phyloP scores from a whole-genome alignment of 495 filamentous ascomycete genomes.

The Podospora australis region DNA sequence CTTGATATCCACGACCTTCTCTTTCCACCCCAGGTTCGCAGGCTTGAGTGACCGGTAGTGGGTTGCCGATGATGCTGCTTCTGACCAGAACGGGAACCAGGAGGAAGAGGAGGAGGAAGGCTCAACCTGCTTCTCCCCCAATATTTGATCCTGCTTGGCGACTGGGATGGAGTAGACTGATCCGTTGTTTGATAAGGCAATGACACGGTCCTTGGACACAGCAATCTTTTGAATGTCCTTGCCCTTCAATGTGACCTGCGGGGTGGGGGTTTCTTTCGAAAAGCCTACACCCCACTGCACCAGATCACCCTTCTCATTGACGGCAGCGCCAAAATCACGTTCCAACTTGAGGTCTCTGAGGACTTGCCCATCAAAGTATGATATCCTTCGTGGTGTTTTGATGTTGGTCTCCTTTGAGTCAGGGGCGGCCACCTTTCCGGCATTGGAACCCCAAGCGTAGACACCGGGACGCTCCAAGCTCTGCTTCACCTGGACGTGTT shows the following conservation, averaged over 20 bases:
- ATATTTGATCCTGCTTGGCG: slow-evolving; percentile 60
- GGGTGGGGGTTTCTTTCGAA: slow-evolving; percentile 42
- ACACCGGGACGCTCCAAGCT: slow-evolving; percentile 87
- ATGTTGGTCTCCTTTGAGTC: slow-evolving; percentile 68
- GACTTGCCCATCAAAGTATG: slow-evolving; percentile 78
- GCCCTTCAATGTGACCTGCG: slow-evolving; percentile 67
- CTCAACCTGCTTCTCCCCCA: slow-evolving; percentile 48
- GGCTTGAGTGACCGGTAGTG: slow-evolving; percentile 70
- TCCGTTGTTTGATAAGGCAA: slow-evolving; percentile 73
- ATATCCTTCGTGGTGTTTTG: slow-evolving; percentile 71
- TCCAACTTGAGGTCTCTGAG: slow-evolving; percentile 84
- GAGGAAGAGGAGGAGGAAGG: slow-evolving; percentile 51
- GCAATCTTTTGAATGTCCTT: slow-evolving; percentile 69
- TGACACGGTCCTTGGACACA: slow-evolving; percentile 72
- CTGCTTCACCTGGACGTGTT: slow-evolving; percentile 78
- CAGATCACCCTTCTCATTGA: slow-evolving; percentile 81
- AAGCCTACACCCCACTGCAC: slow-evolving; percentile 87
- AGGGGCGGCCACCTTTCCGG: slow-evolving; percentile 76
- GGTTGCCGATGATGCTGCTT: slow-evolving; percentile 28
- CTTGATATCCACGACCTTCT: slow-evolving; percentile 65
- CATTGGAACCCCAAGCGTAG: slow-evolving; percentile 89
- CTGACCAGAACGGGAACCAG: slow-evolving; percentile 73
- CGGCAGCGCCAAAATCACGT: slow-evolving; percentile 76
- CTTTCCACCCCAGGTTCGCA: slow-evolving; percentile 57
- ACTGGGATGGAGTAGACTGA: slow-evolving; percentile 80